Conservation (phyloP, 148 eudicot genomes). For the Persicaria maculosa region DNA sequence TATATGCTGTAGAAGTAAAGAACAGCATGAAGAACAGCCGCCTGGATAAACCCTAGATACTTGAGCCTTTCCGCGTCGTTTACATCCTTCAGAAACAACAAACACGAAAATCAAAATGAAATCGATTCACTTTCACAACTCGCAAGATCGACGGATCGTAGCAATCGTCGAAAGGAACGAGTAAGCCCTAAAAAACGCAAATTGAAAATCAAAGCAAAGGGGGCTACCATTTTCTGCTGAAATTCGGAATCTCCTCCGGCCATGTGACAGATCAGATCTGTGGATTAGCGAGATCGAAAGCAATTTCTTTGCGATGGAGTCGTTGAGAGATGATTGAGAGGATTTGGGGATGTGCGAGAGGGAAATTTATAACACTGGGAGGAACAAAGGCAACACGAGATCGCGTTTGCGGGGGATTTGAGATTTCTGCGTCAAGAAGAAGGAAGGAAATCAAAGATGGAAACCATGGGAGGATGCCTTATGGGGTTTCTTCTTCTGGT, state of each 20-base stretch:
- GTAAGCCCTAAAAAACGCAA: background rate
- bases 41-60: conserved; percentile 75
- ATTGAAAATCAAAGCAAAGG: background rate
- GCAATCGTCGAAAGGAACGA: background rate
- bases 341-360: background rate
- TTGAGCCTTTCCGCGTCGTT: conserved; percentile 57
- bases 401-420: background rate
- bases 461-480: background rate
- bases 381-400: background rate
- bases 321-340: background rate
- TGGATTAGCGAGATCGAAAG: background rate
- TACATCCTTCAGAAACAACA: conserved; percentile 23
- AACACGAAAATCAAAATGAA: background rate
- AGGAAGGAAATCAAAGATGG: background rate
- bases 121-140: background rate
- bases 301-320: background rate
- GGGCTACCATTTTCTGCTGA: background rate
- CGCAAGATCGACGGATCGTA: background rate
- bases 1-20: conserved; percentile 56
- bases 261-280: background rate
- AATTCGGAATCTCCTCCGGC: conserved; percentile 2
- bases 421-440: background rate
- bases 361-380: background rate
- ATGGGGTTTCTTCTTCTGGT: background rate
- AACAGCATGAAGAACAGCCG: conserved; percentile 51